Conservation (phyloP, 257 asterid genomes). For the Dorcoceras hygrometricum region DNA sequence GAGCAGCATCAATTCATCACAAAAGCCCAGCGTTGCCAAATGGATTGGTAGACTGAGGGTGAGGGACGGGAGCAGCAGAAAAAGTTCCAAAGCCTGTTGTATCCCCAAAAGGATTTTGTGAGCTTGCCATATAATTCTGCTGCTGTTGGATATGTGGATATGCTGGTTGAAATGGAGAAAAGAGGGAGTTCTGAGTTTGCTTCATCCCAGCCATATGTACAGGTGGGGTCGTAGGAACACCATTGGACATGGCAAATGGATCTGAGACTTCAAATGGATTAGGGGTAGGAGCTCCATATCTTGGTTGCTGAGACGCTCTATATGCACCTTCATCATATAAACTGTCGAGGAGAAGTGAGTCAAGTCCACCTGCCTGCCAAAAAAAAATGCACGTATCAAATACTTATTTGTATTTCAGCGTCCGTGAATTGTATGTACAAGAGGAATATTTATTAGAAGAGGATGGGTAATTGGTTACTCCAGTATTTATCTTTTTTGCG, state of each 20-base stretch:
- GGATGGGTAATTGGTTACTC: background rate
- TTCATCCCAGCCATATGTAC: constrained; percentile 47
- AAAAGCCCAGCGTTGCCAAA: constrained; percentile 67
- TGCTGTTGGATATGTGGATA: constrained; percentile 55
- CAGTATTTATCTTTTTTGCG: background rate
- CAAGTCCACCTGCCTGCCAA: constrained; percentile 93
- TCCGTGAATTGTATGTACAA: background rate
- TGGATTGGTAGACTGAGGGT: constrained; percentile 65
- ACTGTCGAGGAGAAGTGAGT: constrained; percentile 75
- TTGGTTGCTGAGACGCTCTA: constrained; percentile 86
- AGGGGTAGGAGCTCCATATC: constrained; percentile 84
- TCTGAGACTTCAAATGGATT: constrained; percentile 85
- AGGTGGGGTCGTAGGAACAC: constrained; percentile 45
- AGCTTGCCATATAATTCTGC: constrained; percentile 38
- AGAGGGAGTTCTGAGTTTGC: constrained; percentile 71
- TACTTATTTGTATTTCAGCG: background rate
- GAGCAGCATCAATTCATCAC: constrained; percentile 21
- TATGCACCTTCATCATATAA: constrained; percentile 85
- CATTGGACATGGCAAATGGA: constrained; percentile 61
- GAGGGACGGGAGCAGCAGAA: constrained; percentile 45
- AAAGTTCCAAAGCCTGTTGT: constrained; percentile 52
- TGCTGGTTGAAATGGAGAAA: constrained; percentile 61
- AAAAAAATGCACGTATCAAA: constrained; percentile 9
- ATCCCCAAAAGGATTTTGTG: constrained; percentile 81
- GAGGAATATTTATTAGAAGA: too few relatives aligned